Base-by-base conservation (phyloP, 2,329 filamentous ascomycete genomes). In the Fusarium robinianum region DNA sequence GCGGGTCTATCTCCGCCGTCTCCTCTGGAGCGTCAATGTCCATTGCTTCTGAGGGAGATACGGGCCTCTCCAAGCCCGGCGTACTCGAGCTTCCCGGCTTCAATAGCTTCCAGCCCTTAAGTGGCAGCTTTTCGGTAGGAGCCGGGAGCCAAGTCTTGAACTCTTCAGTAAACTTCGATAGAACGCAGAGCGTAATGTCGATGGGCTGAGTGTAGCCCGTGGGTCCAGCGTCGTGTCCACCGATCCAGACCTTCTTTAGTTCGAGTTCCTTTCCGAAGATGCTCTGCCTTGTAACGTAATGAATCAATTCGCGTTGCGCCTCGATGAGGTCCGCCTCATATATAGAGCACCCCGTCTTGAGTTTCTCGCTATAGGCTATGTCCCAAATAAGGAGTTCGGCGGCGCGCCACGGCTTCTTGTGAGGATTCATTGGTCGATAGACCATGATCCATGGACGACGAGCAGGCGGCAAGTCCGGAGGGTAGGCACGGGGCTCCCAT, bases 341-440 rank as follows among this genome's bases (percentile, higher is more conserved):
- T 1, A 66, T 27, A 2, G 37, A 5, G 5, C 51, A 29, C 10
- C 49, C 44, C 0, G 43, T 36, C 0, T 53, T 46, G 6, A 64
- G 60, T 17, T 58, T 65, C 1, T 61, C 51, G 2, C 46, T 52
- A 6, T 67, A 64, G 2, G 61, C 52, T 2, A 66, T 43, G 49
- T 83, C 80, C 78, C 78, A 81, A 25, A 83, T 77, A 5, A 83
- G 64, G 9, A 83, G 53, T 52, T 83, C 78, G 3, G 69, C 67
- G 2, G 39, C 36, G 1, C 2, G 51, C 58, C 65, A 73, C 1
- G 60, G 52, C 15, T 40, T 59, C 1, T 7, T 10, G 41, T 73
- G 67, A 2, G 68, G 63, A n/a, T 74, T 63, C 5, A 64, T 54
- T 0, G 75, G 72, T 8, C 79, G 72, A 44, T 73, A 72, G 10